Percentiles rank a stretch among this genome's conserved stretches.
Evolutionary conservation across 441 rosid genomes (phyloP).

Genomic region (Pelargonium citronellum): DNA sequence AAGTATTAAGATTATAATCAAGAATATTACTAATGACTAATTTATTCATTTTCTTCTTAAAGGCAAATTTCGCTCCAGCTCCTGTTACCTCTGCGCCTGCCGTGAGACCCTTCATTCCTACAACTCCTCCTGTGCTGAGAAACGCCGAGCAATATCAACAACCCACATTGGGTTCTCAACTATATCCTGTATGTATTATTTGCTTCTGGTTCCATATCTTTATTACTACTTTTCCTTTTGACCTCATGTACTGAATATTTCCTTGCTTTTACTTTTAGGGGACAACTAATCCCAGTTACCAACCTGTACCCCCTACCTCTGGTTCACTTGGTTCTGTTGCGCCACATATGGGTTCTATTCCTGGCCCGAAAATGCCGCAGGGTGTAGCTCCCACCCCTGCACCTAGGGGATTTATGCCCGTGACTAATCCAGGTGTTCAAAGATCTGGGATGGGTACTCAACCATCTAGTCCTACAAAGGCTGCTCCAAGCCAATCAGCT

Average conservation of each 20-base stretch:
- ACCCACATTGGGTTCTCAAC: slow-evolving; percentile 68
- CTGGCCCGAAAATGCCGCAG: slow-evolving; percentile 55
- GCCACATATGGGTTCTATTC: slow-evolving; percentile 38
- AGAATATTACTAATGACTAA: slow-evolving; percentile 3
- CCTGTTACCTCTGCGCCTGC: slow-evolving; percentile 50
- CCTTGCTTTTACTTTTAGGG: slow-evolving; percentile 41
- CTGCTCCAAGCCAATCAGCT: slow-evolving; percentile 48
- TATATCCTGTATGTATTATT: slow-evolving; percentile 61
- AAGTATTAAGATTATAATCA: neutral
- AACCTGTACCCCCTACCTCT: slow-evolving; percentile 48
- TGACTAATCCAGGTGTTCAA: slow-evolving; percentile 49
- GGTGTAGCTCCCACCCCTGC: slow-evolving; percentile 47
- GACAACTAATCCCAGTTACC: slow-evolving; percentile 42
- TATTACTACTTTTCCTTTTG: slow-evolving; percentile 13
- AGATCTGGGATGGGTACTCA: slow-evolving; percentile 71
- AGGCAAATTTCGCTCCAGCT: slow-evolving; percentile 58
- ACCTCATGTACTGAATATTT: slow-evolving; percentile 16
- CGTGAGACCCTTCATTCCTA: slow-evolving; percentile 74
- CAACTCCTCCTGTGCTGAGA: slow-evolving; percentile 65
- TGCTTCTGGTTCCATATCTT: slow-evolving; percentile 13
- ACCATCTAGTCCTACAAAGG: slow-evolving; percentile 63
- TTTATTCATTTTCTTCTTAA: slow-evolving; percentile 22
- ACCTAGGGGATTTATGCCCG: slow-evolving; percentile 67
- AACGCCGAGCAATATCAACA: slow-evolving; percentile 87
- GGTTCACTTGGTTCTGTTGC: slow-evolving; percentile 35